Evolutionary conservation across 1,284 basidiomycete species (phyloP).

Genomic region (Cutaneotrichosporon sp.): DNA sequence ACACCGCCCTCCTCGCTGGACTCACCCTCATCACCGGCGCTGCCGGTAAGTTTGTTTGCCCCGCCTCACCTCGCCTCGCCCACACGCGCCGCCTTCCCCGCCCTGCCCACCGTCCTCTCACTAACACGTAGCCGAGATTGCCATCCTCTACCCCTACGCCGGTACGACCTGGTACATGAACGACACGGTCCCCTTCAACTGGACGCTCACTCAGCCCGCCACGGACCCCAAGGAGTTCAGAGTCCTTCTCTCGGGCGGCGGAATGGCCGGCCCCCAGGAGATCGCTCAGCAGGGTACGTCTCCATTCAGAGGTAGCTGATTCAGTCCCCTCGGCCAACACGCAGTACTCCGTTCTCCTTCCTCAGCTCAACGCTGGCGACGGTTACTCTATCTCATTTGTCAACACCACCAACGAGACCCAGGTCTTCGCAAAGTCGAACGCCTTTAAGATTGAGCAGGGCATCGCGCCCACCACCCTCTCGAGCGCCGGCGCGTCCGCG

Average conservation of each 20-base stretch:
- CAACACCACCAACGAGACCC: constrained; percentile 54
- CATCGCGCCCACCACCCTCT: constrained; percentile 23
- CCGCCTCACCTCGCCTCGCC: constrained; percentile 17
- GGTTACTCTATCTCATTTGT: constrained; percentile 57
- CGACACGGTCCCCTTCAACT: constrained; percentile 48
- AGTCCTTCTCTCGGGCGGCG: constrained; percentile 38
- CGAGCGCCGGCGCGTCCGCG: constrained; percentile 9
- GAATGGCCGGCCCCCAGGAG: constrained; percentile 36
- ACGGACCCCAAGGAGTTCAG: constrained; percentile 45
- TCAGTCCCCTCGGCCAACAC: constrained; percentile 38
- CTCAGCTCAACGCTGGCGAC: constrained; percentile 24
- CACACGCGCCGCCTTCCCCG: constrained; percentile 14
- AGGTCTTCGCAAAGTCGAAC: constrained; percentile 55
- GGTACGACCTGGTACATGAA: constrained; percentile 46
- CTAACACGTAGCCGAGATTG: constrained; percentile 34
- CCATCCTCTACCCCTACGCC: constrained; percentile 40
- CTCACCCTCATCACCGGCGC: constrained; percentile 25
- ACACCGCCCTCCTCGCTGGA: constrained; percentile 18
- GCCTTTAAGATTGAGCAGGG: constrained; percentile 53
- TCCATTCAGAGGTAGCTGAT: neutral
- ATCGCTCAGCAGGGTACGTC: constrained; percentile 47
- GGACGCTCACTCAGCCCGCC: constrained; percentile 35
- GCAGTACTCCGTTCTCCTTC: constrained; percentile 36
- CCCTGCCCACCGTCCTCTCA: neutral
- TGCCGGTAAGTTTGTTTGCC: constrained; percentile 24